These are phyloP conservation scores for Fusarium nelsonii DNA, from an alignment of 2,329 filamentous ascomycete species.

Conservation along the genomic window DNA sequence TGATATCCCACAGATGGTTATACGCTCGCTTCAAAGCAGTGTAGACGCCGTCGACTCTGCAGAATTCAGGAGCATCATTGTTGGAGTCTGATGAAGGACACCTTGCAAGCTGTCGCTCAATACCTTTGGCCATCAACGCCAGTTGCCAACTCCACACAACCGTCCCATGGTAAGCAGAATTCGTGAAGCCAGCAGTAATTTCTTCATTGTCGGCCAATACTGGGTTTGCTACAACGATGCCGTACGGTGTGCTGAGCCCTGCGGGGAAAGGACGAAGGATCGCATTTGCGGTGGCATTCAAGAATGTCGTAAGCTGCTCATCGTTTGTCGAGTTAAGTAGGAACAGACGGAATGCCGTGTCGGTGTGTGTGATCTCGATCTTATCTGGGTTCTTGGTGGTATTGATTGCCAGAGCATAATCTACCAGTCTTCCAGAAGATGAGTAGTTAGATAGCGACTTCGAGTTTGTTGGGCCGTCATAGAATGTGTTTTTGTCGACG, in stretches of 20 bases:
- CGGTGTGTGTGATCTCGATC: constrained; percentile 72
- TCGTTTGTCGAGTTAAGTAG: constrained; percentile 71
- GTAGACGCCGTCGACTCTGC: constrained; percentile 58
- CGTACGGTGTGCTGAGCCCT: constrained; percentile 67
- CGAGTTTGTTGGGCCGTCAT: constrained; percentile 59
- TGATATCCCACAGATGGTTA: constrained; percentile 70
- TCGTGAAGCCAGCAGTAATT: constrained; percentile 66
- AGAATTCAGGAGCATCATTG: constrained; percentile 60
- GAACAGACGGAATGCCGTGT: constrained; percentile 73
- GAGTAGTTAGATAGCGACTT: constrained; percentile 52
- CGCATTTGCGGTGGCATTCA: constrained; percentile 69
- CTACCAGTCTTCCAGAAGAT: constrained; percentile 57
- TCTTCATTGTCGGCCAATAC: constrained; percentile 63
- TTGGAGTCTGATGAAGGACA: constrained; percentile 51
- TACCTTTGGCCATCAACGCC: constrained; percentile 72
- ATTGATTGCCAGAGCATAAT: constrained; percentile 69
- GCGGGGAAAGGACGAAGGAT: constrained; percentile 70
- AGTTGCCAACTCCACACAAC: constrained; percentile 76
- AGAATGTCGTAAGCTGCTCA: constrained; percentile 65
- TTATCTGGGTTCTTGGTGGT: constrained; percentile 62
- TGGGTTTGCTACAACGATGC: constrained; percentile 71
- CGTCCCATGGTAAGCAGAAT: constrained; percentile 70
- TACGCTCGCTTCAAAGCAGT: constrained; percentile 65
- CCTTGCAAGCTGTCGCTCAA: constrained; percentile 68
- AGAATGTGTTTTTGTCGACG: constrained; percentile 54